A percentile compares a stretch with the other conserved stretches of the same genome.
These are phyloP conservation scores for Avena eriantha DNA, from an alignment of 176 grass and related monocot genomes.

Conservation along the genomic window DNA sequence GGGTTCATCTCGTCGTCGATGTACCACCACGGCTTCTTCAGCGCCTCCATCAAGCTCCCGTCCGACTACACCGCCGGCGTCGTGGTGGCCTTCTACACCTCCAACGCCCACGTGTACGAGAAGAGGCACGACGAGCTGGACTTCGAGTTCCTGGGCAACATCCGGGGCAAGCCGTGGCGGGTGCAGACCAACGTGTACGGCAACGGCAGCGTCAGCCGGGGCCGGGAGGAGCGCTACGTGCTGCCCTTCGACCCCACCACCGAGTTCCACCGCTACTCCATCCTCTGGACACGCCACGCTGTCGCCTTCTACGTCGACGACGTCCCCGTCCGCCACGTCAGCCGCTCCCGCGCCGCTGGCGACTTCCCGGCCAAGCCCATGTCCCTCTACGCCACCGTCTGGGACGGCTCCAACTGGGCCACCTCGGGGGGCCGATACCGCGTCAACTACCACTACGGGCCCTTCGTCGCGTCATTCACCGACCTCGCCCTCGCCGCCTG, in stretches of 20 bases:
- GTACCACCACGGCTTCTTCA: constrained; percentile 90
- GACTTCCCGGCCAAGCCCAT: constrained; percentile 94
- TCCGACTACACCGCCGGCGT: constrained; percentile 92
- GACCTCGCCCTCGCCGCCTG: constrained; percentile 79
- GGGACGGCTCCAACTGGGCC: constrained; percentile 90
- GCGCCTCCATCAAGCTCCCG: constrained; percentile 89
- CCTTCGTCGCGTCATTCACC: constrained; percentile 76
- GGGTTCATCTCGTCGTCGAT: constrained; percentile 87
- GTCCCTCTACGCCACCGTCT: constrained; percentile 88
- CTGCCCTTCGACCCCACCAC: constrained; percentile 85
- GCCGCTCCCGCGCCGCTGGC: constrained; percentile 48
- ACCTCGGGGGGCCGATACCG: constrained; percentile 73
- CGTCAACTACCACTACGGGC: constrained; percentile 74
- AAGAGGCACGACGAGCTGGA: constrained; percentile 90
- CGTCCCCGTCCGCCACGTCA: constrained; percentile 72
- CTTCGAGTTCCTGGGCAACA: constrained; percentile 92
- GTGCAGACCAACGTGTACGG: constrained; percentile 93
- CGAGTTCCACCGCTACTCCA: constrained; percentile 95
- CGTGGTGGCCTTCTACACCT: constrained; percentile 91
- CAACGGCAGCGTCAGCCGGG: constrained; percentile 76
- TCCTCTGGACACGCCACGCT: constrained; percentile 62
- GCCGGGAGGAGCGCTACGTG: constrained; percentile 81
- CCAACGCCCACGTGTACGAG: constrained; percentile 83
- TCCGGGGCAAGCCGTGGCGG: constrained; percentile 75
- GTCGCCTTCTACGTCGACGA: constrained; percentile 79